A percentile compares a stretch with the other conserved stretches of the same genome.
Evolutionary conservation across 768 basidiomycete species (phyloP).

Genomic region (Naganishia antarctica): DNA sequence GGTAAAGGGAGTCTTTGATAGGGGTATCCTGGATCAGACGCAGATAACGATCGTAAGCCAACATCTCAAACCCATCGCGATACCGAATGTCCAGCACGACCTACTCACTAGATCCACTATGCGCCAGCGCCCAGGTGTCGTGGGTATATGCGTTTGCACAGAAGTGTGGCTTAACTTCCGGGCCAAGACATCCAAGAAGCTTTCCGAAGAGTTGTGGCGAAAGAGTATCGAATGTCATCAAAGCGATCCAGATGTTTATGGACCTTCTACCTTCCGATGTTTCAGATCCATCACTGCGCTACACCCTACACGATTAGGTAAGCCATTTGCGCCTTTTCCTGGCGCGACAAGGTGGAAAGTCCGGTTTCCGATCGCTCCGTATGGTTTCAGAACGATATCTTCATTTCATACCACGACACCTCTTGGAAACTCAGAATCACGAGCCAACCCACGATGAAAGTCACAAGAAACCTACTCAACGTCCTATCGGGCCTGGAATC

Average conservation of each 20-base stretch:
- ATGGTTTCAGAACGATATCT: neutral
- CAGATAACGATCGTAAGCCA: no score
- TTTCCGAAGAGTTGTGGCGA: neutral
- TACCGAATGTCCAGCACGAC: no score
- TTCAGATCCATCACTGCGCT: constrained; percentile 18
- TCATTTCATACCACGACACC: neutral
- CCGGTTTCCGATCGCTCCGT: neutral
- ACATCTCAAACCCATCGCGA: no score
- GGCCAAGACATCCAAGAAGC: neutral
- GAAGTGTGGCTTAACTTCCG: no score
- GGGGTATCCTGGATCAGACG: no score
- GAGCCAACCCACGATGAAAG: neutral
- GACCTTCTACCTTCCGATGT: neutral
- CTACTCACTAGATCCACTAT: no score
- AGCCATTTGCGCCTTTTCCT: constrained; percentile 6
- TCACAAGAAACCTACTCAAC: neutral
- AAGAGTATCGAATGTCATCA: neutral
- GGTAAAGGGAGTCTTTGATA: no score
- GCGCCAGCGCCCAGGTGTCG: no score
- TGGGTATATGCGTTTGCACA: no score
- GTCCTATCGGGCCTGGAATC: neutral
- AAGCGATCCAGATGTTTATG: neutral
- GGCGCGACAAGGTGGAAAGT: neutral
- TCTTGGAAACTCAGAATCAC: neutral
- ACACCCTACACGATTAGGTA: neutral